These are phyloP conservation scores for Quercus variabilis DNA, from an alignment of 306 rosid genomes.

Conservation along the genomic window DNA sequence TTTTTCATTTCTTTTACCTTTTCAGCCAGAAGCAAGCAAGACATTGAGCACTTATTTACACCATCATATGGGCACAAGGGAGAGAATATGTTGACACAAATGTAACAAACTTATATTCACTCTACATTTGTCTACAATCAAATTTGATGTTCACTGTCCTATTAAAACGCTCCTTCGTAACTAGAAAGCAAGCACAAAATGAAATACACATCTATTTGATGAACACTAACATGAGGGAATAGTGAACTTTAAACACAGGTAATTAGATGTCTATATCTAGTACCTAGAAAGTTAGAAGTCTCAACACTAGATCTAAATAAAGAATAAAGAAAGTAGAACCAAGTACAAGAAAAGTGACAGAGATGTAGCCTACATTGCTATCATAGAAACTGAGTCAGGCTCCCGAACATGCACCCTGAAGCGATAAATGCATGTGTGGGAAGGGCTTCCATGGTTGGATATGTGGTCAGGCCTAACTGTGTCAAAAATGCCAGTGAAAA, in stretches of 20 bases:
- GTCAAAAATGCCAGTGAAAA: too few species aligned
- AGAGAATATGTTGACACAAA: too few species aligned
- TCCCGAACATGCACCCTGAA: conserved; percentile 86
- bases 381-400: conserved; percentile 56
- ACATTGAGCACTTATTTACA: too few species aligned
- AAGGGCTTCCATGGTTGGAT: conserved; percentile 84
- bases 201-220: conserved; percentile 36
- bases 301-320: conserved; percentile 36
- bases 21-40: too few species aligned
- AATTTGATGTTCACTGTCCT: background rate
- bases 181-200: conserved; percentile 23
- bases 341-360: conserved; percentile 24
- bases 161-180: conserved; percentile 1
- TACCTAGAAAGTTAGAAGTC: conserved; percentile 17
- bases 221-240: background rate
- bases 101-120: too few species aligned
- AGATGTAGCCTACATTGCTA: conserved; percentile 41
- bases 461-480: conserved; percentile 76
- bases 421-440: conserved; percentile 95
- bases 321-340: conserved; percentile 14
- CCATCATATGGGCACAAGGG: too few species aligned
- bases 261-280: background rate
- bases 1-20: too few species aligned
- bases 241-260: conserved; percentile 4
- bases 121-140: background rate